Evolutionary conservation across 129 eudicot species (phyloP), one percentile per base, ranked within the genome.

Genomic region (Dittrichia graveolens): DNA sequence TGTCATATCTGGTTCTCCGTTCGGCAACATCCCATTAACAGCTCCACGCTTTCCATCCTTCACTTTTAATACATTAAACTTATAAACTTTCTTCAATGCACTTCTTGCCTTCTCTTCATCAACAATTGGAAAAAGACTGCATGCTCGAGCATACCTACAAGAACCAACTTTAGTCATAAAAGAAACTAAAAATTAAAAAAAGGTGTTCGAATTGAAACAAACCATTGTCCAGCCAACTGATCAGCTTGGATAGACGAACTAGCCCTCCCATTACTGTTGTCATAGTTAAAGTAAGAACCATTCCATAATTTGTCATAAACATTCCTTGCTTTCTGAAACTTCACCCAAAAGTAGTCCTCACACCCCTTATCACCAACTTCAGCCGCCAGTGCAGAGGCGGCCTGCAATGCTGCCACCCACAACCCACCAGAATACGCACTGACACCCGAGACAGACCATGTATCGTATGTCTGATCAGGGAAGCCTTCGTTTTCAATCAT

Each of bases 221-320:
- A 93, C 98, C 98, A 94, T 84, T 94, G 95, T 58, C 97, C 98
- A 35, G 98, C 98, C 82, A 94, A 81, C 69, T 94, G 98, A 84
- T 94, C 98, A 49, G 98, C 96, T 80, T 94, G 98, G 59, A 94
- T 94, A 39, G 96, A 85, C 18, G 91, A 75, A 83, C 97, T 94
- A 16, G 79, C 71, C 58, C 63, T 44, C 70, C 93, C 85, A n/a
- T 91, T 86, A 61, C 93, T 94, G 54, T 82, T 69, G 44, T 94
- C 97, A 64, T 90, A 94, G 40, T 94, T 86, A 60, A 84, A 94
- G 69, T 90, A 94, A 65, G 91, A 84, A 45, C 98, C 98, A 59
- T 94, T 94, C 98, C 98, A 94, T 14, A 88, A 72, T 85, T 86
- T 90, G 16, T 84, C 91, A 75, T 94, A 94, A 56, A 90, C 98